Base-by-base conservation (phyloP, 106 monocot genomes). In the Acorus gramineus region DNA sequence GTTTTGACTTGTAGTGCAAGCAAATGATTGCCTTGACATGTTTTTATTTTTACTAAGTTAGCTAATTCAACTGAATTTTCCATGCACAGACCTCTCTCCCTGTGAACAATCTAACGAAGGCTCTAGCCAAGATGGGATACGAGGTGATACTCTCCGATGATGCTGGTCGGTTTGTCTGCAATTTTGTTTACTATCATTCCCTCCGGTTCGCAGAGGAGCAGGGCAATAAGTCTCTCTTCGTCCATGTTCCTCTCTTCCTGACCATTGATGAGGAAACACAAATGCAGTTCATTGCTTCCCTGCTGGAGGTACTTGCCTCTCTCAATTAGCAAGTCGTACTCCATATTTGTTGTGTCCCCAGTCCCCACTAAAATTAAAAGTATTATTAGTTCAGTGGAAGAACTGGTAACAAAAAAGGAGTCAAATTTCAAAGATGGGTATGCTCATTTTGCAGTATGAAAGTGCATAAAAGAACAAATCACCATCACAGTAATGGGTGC, bases 241-340 rank as follows among this genome's bases (percentile, higher is more conserved):
- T 93, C 6, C 93, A 93, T 71, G 89, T 93, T 43, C 93, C 93
- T 52, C 81, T 93, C 52, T 93, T 93, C 65, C 55, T 81, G 59
- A 85, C 78, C 6, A 89, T 93, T 53, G 69, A 85, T 57, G 93
- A 89, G 71, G 85, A 85, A 62, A 86, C 74, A 6, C 93, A 93
- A 71, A 93, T 89, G 93, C 69, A 75, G 61, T 93, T 93, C 57
- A 76, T 59, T 55, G 83, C 88, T 75, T 85, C 93, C 42, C 82
- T 93, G 55, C 63, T 93, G 56, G 85, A 93, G 65, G 71, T 89
- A 11, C 85, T 93, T 54, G 73, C 93, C 50, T 78, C 76, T 50
- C 63, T 77, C 47, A n/a, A n/a, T 66, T 77, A 58, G 45, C 13
- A 52, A 8, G 48, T 43, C 6, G 8, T 43, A 7, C 44, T 13